phyloP scores from a whole-genome alignment of 163 green algal genomes.

The Scenedesmus sp. region DNA sequence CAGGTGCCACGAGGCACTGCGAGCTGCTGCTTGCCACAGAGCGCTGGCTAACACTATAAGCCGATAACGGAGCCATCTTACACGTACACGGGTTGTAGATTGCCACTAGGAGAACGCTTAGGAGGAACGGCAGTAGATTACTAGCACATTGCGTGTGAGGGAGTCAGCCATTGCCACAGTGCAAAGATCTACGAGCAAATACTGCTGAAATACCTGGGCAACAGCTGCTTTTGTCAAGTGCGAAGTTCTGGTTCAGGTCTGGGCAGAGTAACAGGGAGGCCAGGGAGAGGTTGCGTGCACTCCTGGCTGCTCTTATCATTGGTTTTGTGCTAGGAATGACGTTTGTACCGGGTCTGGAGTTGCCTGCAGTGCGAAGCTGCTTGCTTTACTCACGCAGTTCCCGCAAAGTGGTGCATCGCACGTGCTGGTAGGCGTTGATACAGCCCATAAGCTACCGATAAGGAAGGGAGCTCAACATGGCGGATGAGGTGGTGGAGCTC shows the following conservation, averaged over 20 bases:
- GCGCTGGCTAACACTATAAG: not conserved
- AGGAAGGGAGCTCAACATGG: not conserved
- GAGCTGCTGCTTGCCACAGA: not conserved
- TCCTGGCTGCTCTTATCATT: not conserved
- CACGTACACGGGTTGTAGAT: not conserved
- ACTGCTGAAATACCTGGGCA: not conserved
- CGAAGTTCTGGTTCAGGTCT: not conserved
- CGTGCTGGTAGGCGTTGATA: not conserved
- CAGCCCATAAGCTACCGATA: not conserved
- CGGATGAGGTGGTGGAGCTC: slow-evolving; percentile 73
- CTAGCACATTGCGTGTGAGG: not conserved
- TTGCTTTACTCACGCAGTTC: not conserved
- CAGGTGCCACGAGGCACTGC: not conserved
- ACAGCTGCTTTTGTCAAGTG: not conserved
- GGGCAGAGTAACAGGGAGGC: not conserved
- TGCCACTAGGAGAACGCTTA: not conserved
- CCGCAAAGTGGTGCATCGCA: not conserved
- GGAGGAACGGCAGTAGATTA: not conserved
- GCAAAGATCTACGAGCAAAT: not conserved
- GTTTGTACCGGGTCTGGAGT: no score
- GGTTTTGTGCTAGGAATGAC: not conserved
- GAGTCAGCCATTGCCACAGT: not conserved
- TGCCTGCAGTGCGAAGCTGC: no score
- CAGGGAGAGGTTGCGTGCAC: not conserved
- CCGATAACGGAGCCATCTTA: not conserved